A percentile compares a stretch with the other conserved stretches of the same genome.
Evolutionary conservation across 148 eudicot species (phyloP).

Genomic region (Cornus suecica): DNA sequence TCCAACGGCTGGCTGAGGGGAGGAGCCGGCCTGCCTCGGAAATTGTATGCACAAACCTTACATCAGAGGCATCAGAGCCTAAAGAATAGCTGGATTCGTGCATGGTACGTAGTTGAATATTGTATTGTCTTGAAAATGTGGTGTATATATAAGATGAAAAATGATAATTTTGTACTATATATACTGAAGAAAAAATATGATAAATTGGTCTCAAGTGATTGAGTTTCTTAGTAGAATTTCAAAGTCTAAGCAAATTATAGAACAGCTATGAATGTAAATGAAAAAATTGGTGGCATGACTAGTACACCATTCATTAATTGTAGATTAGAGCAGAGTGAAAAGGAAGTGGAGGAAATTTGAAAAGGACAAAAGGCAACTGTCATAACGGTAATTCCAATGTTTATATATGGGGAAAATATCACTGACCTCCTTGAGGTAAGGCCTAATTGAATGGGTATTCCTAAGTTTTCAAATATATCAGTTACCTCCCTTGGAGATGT

Average conservation of each 20-base stretch:
- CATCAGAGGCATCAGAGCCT: conserved; percentile 9
- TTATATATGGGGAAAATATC: too few species aligned
- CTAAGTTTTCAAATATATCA: too few species aligned
- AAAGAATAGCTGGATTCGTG: conserved; percentile 5
- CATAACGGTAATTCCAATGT: conserved; percentile 13
- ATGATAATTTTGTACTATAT: neutral
- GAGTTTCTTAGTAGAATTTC: too few species aligned
- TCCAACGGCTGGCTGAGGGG: conserved; percentile 35
- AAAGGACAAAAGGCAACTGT: conserved; percentile 12
- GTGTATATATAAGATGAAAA: neutral
- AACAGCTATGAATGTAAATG: too few species aligned
- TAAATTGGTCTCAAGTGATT: too few species aligned
- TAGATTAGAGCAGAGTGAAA: too few species aligned
- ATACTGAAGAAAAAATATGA: neutral
- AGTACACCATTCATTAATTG: too few species aligned
- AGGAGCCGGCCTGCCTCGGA: conserved; percentile 30
- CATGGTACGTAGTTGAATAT: conserved; percentile 8
- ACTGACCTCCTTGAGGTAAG: too few species aligned
- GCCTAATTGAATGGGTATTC: too few species aligned
- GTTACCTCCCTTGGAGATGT: too few species aligned
- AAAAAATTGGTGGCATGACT: too few species aligned
- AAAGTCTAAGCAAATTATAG: too few species aligned
- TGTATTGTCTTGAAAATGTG: neutral
- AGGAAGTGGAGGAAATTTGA: neutral
- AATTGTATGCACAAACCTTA: conserved; percentile 8